A percentile compares a stretch with the other conserved stretches of the same genome.
Evolutionary conservation across 2,329 filamentous ascomycete genomes (phyloP).

Genomic region (Aureobasidium sp.): DNA sequence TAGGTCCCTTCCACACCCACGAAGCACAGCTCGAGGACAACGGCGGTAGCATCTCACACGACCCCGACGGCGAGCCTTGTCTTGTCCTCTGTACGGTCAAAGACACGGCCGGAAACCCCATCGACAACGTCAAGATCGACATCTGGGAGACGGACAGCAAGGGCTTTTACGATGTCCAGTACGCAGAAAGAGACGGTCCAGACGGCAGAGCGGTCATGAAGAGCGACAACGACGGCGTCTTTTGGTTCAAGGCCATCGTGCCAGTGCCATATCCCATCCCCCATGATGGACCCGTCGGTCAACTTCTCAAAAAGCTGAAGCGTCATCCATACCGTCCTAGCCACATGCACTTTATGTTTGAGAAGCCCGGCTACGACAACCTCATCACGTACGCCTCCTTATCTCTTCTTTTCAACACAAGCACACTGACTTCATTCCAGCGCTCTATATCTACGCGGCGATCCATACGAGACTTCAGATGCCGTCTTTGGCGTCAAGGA

Average conservation of each 20-base stretch:
- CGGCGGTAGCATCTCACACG: conserved; percentile 59
- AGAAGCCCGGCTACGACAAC: conserved; percentile 69
- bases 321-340: conserved; percentile 72
- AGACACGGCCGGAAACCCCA: conserved; percentile 56
- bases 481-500: conserved; percentile 84
- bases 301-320: conserved; percentile 57
- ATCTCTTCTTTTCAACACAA: neutral
- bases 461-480: conserved; percentile 76
- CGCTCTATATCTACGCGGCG: conserved; percentile 68
- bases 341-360: conserved; percentile 87
- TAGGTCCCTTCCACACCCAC: conserved; percentile 79
- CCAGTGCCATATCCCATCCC: conserved; percentile 84
- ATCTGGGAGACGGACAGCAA: conserved; percentile 79
- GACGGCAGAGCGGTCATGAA: conserved; percentile 67
- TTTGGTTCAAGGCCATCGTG: conserved; percentile 80
- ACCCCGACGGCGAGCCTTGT: conserved; percentile 61
- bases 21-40: conserved; percentile 55
- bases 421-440: conserved; percentile 36
- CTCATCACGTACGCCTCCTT: conserved; percentile 64
- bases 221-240: conserved; percentile 63
- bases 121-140: conserved; percentile 64
- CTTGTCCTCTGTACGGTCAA: conserved; percentile 67
- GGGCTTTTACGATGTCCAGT: conserved; percentile 79
- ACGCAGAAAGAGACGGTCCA: conserved; percentile 55
- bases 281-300: conserved; percentile 74